phyloP scores from a whole-genome alignment of 306 rosid genomes.

The Lotus japonicus region DNA sequence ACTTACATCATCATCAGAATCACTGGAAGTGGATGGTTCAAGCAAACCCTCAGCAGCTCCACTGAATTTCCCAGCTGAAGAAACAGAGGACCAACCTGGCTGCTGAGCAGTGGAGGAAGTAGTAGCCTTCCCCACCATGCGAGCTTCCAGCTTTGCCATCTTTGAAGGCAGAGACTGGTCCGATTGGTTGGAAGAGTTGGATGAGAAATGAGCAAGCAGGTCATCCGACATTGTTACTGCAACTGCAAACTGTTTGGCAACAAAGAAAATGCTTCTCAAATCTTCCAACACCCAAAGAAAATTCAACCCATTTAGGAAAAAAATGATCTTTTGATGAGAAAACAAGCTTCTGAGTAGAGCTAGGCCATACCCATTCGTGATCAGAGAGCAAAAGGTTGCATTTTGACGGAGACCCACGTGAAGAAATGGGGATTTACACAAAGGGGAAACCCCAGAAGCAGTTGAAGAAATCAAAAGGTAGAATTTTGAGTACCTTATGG shows the following conservation, averaged over 20 bases:
- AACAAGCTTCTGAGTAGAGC: slow-evolving; percentile 4
- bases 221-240: slow-evolving; percentile 81
- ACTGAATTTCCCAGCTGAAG: slow-evolving; percentile 53
- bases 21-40: slow-evolving; percentile 81
- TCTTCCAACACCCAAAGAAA: slow-evolving; percentile 23
- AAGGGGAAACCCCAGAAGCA: slow-evolving; percentile 9
- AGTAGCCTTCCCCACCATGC: slow-evolving; percentile 82
- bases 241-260: slow-evolving; percentile 26
- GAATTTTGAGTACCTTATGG: background rate
- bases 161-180: slow-evolving; percentile 95
- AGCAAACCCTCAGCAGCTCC: slow-evolving; percentile 53
- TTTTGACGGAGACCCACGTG: slow-evolving; percentile 12
- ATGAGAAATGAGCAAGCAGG: slow-evolving; percentile 85
- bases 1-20: slow-evolving; percentile 88
- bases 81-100: slow-evolving; percentile 52
- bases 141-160: slow-evolving; percentile 98
- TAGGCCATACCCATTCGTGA: slow-evolving; percentile 31
- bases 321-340: background rate
- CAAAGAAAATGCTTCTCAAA: slow-evolving; percentile 22
- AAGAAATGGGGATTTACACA: slow-evolving; percentile 16
- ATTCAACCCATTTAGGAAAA: background rate
- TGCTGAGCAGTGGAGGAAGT: slow-evolving; percentile 53
- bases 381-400: slow-evolving; percentile 11
- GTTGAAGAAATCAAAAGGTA: slow-evolving; percentile 1
- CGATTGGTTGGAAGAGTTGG: slow-evolving; percentile 96